A percentile compares a stretch with the other conserved stretches of the same genome.
Conservation (phyloP, 805 yeast species). For the Danielia oregonensis region DNA sequence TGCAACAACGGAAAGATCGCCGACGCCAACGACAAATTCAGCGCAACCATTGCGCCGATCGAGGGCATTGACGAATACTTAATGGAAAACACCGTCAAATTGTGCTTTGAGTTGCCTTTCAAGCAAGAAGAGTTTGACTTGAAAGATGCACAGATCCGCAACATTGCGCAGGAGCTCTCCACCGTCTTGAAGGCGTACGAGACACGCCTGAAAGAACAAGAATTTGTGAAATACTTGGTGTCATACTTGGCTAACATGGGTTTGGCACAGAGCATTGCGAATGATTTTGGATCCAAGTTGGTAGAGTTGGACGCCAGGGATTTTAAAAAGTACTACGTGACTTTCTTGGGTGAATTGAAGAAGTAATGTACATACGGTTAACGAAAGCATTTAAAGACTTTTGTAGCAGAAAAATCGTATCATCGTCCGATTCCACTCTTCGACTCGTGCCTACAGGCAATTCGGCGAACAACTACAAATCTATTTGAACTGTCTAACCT, state of each 20-base stretch:
- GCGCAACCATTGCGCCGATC: slow-evolving; percentile 44
- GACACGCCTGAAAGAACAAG: slow-evolving; percentile 31
- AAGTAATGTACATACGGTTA: slow-evolving; percentile 16
- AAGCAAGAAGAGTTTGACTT: slow-evolving; percentile 60
- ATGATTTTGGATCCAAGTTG: slow-evolving; percentile 60
- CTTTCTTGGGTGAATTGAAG: slow-evolving; percentile 34
- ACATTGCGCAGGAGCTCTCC: slow-evolving; percentile 72
- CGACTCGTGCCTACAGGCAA: no score
- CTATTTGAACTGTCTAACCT: no score
- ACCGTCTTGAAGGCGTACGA: slow-evolving; percentile 58
- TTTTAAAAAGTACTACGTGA: slow-evolving; percentile 68
- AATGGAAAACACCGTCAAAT: slow-evolving; percentile 61
- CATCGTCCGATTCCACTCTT: no score
- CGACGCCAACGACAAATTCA: slow-evolving; percentile 57
- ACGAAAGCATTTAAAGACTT: no score
- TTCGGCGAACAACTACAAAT: no score
- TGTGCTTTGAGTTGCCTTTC: slow-evolving; percentile 78
- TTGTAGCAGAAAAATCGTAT: no score
- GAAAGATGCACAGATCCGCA: slow-evolving; percentile 76
- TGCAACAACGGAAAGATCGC: slow-evolving; percentile 64
- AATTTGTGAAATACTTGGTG: slow-evolving; percentile 45
- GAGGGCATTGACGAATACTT: slow-evolving; percentile 72
- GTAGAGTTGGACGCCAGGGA: slow-evolving; percentile 54
- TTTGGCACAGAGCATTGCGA: slow-evolving; percentile 55
- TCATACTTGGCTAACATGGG: slow-evolving; percentile 54